Conservation (phyloP, 495 filamentous ascomycete genomes). For the Penicillium angulare region DNA sequence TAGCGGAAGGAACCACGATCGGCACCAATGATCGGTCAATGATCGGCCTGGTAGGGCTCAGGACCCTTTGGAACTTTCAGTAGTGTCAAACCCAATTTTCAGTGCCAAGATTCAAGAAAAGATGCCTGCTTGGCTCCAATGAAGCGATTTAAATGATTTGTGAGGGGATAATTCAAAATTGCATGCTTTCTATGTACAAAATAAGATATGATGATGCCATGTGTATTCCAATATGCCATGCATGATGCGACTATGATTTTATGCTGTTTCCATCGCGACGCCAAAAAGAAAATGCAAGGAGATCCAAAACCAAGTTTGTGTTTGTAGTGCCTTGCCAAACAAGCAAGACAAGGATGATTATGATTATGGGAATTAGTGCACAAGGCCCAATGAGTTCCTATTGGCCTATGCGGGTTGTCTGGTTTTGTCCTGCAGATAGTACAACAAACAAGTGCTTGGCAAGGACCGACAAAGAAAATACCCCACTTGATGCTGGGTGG, state of each 20-base stretch:
- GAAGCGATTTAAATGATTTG: too few species aligned
- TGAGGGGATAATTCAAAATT: neutral
- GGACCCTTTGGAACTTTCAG: neutral
- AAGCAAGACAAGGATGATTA: constrained; percentile 22
- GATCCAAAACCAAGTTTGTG: neutral
- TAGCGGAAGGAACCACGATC: constrained; percentile 9
- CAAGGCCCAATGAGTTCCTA: neutral
- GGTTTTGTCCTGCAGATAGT: neutral
- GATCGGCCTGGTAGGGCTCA: constrained; percentile 8
- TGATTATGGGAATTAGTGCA: constrained; percentile 25
- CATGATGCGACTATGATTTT: neutral
- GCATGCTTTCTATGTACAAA: constrained; percentile 9
- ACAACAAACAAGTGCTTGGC: constrained; percentile 1
- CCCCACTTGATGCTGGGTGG: too few species aligned
- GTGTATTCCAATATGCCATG: constrained; percentile 5
- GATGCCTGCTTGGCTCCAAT: too few species aligned
- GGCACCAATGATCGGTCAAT: constrained; percentile 11
- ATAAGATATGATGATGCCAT: constrained; percentile 1
- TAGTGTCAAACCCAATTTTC: constrained; percentile 7
- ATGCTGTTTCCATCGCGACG: constrained; percentile 12
- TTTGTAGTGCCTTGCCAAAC: constrained; percentile 3
- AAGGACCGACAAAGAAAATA: neutral
- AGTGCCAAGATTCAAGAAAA: constrained; percentile 10
- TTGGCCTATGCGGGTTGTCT: neutral
- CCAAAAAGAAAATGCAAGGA: constrained; percentile 24